phyloP scores from a whole-genome alignment of 352 stramenopile genomes.

The Phytophthora tentaculata region DNA sequence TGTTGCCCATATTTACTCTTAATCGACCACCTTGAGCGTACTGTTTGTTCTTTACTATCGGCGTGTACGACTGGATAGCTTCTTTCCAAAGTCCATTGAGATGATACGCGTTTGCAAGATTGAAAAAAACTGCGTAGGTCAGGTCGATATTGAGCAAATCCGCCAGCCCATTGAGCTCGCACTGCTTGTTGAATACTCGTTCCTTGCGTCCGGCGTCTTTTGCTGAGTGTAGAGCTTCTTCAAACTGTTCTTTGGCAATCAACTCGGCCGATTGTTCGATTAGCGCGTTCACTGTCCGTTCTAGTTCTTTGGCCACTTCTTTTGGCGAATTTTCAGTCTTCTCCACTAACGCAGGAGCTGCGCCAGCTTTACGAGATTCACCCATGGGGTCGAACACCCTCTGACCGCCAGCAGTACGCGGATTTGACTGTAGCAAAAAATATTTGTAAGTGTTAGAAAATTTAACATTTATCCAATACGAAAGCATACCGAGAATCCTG shows the following conservation, averaged over 20 bases:
- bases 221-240: conserved; percentile 88
- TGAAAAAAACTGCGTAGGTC: conserved; percentile 96
- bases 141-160: conserved; percentile 95
- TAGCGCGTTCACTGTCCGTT: conserved; percentile 91
- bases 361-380: conserved; percentile 78
- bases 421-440: conserved; percentile 64
- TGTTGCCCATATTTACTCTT: conserved; percentile 98
- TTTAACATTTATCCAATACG: not conserved
- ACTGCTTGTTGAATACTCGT: conserved; percentile 91
- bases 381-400: conserved; percentile 92
- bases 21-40: conserved; percentile 91
- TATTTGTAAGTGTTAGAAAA: conserved; percentile 1
- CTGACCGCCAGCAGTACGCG: conserved; percentile 69
- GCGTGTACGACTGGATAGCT: conserved; percentile 94
- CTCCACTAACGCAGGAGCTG: conserved; percentile 84
- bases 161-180: conserved; percentile 86
- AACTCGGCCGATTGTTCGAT: conserved; percentile 92
- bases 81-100: conserved; percentile 95
- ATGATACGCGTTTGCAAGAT: conserved; percentile 94
- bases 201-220: conserved; percentile 92
- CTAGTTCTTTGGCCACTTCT: conserved; percentile 91
- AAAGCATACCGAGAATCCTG: conserved; percentile 82
- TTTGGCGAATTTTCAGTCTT: conserved; percentile 94
- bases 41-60: conserved; percentile 97
- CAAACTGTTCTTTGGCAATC: conserved; percentile 75